A percentile compares a stretch with the other conserved stretches of the same genome.
phyloP scores from a whole-genome alignment of 768 basidiomycete species.

The Tricholomella constricta region DNA sequence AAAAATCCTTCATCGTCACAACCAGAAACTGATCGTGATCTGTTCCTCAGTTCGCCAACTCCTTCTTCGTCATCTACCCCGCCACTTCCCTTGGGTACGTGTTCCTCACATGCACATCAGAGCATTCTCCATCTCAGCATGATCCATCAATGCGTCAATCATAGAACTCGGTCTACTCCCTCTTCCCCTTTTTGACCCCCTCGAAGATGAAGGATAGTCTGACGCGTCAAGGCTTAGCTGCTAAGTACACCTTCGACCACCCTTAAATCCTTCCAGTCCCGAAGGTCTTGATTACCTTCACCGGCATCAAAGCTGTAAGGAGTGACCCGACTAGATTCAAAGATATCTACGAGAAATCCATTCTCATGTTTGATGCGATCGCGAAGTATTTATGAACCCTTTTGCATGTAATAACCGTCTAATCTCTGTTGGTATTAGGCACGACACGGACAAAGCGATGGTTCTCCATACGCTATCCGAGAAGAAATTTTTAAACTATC shows the following conservation, averaged over 20 bases:
- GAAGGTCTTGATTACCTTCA: conserved; percentile 34
- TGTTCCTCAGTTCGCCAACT: conserved; percentile 21
- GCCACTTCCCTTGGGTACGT: conserved; percentile 20
- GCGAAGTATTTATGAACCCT: conserved; percentile 27
- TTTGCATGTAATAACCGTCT: too few relatives aligned
- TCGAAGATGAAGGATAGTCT: conserved; percentile 34
- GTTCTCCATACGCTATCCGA: conserved; percentile 36
- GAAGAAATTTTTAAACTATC: conserved; percentile 27
- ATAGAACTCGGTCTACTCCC: conserved; percentile 18
- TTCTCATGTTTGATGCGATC: conserved; percentile 40
- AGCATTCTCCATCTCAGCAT: too few relatives aligned
- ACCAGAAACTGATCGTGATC: neutral
- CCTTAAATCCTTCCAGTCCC: conserved; percentile 30
- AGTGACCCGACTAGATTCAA: conserved; percentile 39
- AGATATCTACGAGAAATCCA: conserved; percentile 38
- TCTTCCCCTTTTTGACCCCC: conserved; percentile 48
- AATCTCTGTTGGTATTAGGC: conserved; percentile 12
- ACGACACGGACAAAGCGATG: conserved; percentile 31
- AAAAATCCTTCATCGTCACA: conserved; percentile 97
- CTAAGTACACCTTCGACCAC: conserved; percentile 42
- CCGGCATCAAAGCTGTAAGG: conserved; percentile 35
- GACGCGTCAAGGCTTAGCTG: conserved; percentile 37
- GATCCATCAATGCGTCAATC: too few relatives aligned
- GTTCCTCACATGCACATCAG: neutral
- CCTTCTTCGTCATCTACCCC: conserved; percentile 20